phyloP scores from a whole-genome alignment of 192 early-diverging fungal genomes.

The Entrophospora sp. region DNA sequence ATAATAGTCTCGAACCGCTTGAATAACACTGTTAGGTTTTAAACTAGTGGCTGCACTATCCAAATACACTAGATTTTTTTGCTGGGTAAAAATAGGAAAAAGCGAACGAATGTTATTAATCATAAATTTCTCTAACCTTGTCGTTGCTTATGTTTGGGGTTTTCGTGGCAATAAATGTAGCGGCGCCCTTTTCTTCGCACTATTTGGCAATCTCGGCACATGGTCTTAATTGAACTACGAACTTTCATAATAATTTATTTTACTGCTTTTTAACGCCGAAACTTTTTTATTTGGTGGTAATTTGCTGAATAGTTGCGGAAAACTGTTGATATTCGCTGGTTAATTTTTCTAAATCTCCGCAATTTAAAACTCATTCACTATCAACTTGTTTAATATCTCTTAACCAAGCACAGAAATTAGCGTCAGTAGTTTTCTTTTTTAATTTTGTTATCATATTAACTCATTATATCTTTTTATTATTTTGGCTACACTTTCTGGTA shows the following conservation, averaged over 20 bases:
- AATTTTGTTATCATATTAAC: too few species aligned
- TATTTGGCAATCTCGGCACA: background rate
- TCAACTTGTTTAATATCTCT: too few species aligned
- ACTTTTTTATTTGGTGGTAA: too few species aligned
- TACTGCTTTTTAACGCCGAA: background rate
- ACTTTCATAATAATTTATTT: conserved; percentile 3
- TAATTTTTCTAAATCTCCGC: too few species aligned
- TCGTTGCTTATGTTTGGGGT: background rate
- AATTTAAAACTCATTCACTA: too few species aligned
- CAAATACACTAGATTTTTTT: conserved; percentile 3
- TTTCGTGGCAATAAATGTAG: background rate
- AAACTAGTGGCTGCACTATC: conserved; percentile 11
- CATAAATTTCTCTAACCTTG: background rate
- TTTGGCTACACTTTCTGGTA: background rate
- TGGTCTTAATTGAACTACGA: conserved; percentile 1
- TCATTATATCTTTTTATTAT: too few species aligned
- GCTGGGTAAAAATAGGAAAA: conserved; percentile 6
- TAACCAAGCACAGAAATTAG: too few species aligned
- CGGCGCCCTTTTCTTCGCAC: background rate
- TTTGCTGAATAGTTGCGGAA: too few species aligned
- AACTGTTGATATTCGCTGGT: too few species aligned
- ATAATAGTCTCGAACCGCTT: background rate
- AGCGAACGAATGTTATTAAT: background rate
- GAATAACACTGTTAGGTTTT: conserved; percentile 2
- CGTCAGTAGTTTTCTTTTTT: too few species aligned